These are phyloP conservation scores for Plantago ovata DNA, from an alignment of 257 asterid genomes.

Conservation along the genomic window DNA sequence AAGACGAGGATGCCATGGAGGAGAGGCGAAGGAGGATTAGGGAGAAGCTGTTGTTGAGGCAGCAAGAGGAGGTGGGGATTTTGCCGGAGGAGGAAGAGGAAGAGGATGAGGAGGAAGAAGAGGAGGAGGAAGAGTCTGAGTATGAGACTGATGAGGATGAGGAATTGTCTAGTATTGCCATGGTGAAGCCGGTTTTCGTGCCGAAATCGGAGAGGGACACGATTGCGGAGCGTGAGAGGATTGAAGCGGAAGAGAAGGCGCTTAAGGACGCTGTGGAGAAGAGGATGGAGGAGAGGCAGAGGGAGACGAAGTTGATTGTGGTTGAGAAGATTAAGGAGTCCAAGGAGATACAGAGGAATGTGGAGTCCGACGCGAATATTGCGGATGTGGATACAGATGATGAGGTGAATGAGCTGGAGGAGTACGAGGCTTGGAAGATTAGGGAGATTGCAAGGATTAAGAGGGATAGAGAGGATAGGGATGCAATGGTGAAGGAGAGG, in stretches of 20 bases:
- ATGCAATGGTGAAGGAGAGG: conserved; percentile 72
- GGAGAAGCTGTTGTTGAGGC: conserved; percentile 63
- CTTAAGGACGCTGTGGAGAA: conserved; percentile 65
- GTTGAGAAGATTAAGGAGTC: conserved; percentile 86
- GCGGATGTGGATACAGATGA: conserved; percentile 95
- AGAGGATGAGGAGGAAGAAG: conserved; percentile 50
- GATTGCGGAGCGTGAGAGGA: conserved; percentile 85
- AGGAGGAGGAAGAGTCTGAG: conserved; percentile 71
- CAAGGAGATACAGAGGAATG: conserved; percentile 69
- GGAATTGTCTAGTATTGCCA: conserved; percentile 54
- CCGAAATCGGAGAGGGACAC: conserved; percentile 81
- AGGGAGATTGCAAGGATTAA: conserved; percentile 94
- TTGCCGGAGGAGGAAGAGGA: conserved; percentile 79
- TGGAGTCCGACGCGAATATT: conserved; percentile 63
- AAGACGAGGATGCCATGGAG: conserved; percentile 78
- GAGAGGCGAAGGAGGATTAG: conserved; percentile 71
- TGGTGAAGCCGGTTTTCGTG: conserved; percentile 85
- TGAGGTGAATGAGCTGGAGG: conserved; percentile 87
- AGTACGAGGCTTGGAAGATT: conserved; percentile 92
- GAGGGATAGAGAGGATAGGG: conserved; percentile 91
- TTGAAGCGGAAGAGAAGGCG: conserved; percentile 80
- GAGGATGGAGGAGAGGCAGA: conserved; percentile 73
- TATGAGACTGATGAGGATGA: conserved; percentile 93
- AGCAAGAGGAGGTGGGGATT: conserved; percentile 69
- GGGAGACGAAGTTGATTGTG: conserved; percentile 72